Conservation (phyloP, 140 eudicot species). For the Ambrosia hybrid region DNA sequence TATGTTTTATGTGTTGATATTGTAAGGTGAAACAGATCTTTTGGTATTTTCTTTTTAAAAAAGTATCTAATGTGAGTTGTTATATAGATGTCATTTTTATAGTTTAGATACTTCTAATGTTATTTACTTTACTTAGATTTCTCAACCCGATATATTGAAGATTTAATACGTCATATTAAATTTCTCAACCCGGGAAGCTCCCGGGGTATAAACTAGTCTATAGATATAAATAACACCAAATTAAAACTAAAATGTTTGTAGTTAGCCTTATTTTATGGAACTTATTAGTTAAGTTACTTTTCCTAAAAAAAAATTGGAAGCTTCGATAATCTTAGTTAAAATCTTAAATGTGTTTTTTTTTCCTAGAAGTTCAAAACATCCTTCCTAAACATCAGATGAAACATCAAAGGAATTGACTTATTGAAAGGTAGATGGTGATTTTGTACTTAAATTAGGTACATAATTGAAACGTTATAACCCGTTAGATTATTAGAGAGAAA, state of each 20-base stretch:
- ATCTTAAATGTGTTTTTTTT: neutral
- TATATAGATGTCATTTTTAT: too few species aligned
- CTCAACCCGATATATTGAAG: too few species aligned
- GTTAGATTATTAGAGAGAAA: neutral
- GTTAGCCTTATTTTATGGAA: too few species aligned
- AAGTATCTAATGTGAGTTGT: too few species aligned
- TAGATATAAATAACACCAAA: neutral
- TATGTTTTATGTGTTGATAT: too few species aligned
- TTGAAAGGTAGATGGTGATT: conserved; percentile 19
- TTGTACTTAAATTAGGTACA: conserved; percentile 32
- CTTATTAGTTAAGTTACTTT: neutral
- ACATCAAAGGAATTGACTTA: conserved; percentile 11
- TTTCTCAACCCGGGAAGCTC: too few species aligned
- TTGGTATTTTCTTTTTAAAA: too few species aligned
- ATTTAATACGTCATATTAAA: too few species aligned
- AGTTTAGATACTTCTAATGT: too few species aligned
- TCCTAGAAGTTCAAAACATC: neutral
- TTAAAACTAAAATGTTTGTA: neutral
- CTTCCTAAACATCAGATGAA: neutral
- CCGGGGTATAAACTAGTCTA: too few species aligned
- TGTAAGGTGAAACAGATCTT: too few species aligned
- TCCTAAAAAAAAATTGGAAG: neutral
- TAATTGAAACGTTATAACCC: neutral
- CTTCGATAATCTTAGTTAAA: neutral
- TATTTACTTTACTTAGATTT: too few species aligned